Conservation (phyloP, 2,329 filamentous ascomycete genomes). For the Alternaria alternata region DNA sequence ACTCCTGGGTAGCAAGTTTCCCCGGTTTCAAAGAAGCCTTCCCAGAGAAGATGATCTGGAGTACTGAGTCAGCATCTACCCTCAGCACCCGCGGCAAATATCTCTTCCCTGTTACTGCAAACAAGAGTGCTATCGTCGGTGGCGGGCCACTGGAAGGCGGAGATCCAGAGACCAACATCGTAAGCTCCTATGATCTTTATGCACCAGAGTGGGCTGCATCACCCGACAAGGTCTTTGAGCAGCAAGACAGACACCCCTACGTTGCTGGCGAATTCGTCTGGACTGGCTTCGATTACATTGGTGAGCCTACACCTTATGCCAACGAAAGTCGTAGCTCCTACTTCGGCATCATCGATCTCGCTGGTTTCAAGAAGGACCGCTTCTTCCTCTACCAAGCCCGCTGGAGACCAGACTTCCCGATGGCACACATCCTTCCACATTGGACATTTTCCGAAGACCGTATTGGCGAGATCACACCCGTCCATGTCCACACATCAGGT, state of each 20-base stretch:
- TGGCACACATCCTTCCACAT: constrained; percentile 64
- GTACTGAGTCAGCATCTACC: constrained; percentile 49
- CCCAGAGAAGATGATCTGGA: constrained; percentile 57
- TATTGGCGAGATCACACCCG: constrained; percentile 59
- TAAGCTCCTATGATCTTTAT: constrained; percentile 64
- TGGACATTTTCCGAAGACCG: constrained; percentile 62
- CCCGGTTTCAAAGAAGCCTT: constrained; percentile 56
- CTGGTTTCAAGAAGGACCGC: constrained; percentile 65
- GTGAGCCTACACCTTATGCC: constrained; percentile 61
- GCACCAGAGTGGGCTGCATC: constrained; percentile 57
- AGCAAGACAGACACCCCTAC: constrained; percentile 59
- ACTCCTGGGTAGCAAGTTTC: constrained; percentile 53
- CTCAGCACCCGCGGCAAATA: constrained; percentile 62
- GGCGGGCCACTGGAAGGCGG: constrained; percentile 42
- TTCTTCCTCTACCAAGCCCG: constrained; percentile 65
- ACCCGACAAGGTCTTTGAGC: constrained; percentile 62
- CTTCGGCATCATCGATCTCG: constrained; percentile 65
- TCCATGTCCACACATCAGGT: constrained; percentile 62
- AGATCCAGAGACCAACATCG: constrained; percentile 48
- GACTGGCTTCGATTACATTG: constrained; percentile 62
- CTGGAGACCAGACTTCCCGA: constrained; percentile 59
- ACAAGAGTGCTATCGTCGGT: constrained; percentile 51
- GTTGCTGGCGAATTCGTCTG: constrained; percentile 65
- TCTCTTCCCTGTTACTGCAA: constrained; percentile 60
- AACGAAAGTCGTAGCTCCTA: constrained; percentile 60